Conservation (phyloP, 495 filamentous ascomycete species). For the Hyaloscypha bicolor region DNA sequence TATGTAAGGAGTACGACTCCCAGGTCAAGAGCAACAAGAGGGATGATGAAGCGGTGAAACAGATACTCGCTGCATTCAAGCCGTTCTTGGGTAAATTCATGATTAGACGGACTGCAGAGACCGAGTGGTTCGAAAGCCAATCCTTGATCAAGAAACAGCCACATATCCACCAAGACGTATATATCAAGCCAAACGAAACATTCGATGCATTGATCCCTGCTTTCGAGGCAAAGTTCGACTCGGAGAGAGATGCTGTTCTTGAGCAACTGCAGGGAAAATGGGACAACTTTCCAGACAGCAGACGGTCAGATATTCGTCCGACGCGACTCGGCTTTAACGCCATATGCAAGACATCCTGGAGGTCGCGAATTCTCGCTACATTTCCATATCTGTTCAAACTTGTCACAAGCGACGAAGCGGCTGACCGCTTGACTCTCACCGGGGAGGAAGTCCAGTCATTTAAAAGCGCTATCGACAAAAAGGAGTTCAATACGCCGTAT, state of each 20-base stretch:
- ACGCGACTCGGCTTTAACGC: conserved; percentile 1
- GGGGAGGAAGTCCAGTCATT: neutral
- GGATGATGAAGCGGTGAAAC: neutral
- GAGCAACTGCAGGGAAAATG: conserved; percentile 4
- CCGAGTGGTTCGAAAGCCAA: conserved; percentile 14
- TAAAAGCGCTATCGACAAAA: neutral
- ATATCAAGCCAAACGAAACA: neutral
- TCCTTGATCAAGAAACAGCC: conserved; percentile 14
- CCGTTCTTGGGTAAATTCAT: conserved; percentile 20
- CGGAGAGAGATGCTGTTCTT: neutral
- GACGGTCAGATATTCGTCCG: neutral
- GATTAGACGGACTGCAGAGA: conserved; percentile 14
- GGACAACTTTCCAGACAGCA: neutral
- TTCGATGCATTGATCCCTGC: conserved; percentile 2
- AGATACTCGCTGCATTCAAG: neutral
- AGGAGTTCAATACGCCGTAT: conserved; percentile 1
- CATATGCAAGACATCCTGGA: neutral
- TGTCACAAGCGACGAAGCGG: neutral
- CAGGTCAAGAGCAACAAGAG: neutral
- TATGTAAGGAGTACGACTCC: conserved; percentile 17
- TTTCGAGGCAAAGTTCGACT: neutral
- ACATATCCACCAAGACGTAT: conserved; percentile 19
- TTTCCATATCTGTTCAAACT: conserved; percentile 13
- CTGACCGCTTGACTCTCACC: neutral
- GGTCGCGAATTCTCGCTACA: conserved; percentile 10